Conservation (phyloP, 306 rosid species). For the Carpinus fangiana region DNA sequence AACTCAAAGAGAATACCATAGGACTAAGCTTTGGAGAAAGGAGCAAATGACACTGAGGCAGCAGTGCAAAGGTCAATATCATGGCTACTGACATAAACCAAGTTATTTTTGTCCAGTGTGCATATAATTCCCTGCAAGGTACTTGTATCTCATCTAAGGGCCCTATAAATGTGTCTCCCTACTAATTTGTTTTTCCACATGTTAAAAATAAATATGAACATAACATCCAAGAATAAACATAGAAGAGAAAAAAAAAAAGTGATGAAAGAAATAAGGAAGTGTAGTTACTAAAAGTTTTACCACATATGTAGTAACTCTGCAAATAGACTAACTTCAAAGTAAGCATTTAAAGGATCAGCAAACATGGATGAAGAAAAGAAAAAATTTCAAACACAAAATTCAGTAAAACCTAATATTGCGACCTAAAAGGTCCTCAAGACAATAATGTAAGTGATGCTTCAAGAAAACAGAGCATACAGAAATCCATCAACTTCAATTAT, state of each 20-base stretch:
- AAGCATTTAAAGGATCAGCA: slow-evolving; percentile 2
- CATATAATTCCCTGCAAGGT: background rate
- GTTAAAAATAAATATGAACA: too few species aligned
- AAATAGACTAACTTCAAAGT: too few species aligned
- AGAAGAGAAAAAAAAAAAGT: too few species aligned
- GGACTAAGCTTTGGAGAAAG: background rate
- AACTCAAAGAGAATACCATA: background rate
- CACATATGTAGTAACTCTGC: too few species aligned
- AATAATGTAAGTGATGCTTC: slow-evolving; percentile 2
- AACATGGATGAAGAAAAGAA: background rate
- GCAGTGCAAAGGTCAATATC: background rate
- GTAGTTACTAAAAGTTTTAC: too few species aligned
- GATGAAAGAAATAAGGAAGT: too few species aligned
- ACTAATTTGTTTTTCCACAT: too few species aligned
- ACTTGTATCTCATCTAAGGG: too few species aligned
- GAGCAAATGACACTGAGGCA: slow-evolving; percentile 6
- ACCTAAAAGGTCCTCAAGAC: background rate
- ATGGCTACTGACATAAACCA: background rate
- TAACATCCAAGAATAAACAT: too few species aligned
- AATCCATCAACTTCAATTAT: background rate
- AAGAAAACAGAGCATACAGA: background rate
- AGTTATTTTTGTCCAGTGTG: background rate
- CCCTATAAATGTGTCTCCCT: too few species aligned
- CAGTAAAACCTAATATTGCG: background rate
- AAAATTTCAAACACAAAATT: background rate